Percentiles rank a stretch among this genome's conserved stretches.
Evolutionary conservation across 2,329 filamentous ascomycete genomes (phyloP).

Genomic region (Xylaria polymorpha): DNA sequence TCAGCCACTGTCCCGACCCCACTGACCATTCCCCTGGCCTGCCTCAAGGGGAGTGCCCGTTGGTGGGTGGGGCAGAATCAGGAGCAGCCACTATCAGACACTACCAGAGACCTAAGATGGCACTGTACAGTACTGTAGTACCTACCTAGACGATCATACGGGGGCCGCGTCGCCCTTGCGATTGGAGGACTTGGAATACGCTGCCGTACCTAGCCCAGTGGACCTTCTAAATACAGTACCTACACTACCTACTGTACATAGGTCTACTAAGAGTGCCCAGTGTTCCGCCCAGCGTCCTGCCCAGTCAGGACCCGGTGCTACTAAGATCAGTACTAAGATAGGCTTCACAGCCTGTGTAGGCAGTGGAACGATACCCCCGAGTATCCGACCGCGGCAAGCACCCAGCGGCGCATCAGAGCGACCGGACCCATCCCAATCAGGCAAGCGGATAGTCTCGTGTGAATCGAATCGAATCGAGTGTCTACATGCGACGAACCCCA

Average conservation of each 20-base stretch:
- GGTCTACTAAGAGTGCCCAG: no score
- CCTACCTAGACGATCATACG: background rate
- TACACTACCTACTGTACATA: no score
- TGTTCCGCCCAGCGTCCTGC: no score
- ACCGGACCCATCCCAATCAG: background rate
- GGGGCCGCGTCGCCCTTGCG: background rate
- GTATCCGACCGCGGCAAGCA: constrained; percentile 11
- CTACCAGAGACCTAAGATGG: no score
- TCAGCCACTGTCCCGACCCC: constrained; percentile 27
- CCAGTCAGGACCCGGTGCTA: no score
- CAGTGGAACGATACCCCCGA: constrained; percentile 30
- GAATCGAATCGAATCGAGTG: background rate
- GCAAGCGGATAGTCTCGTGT: background rate
- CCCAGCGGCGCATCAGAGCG: constrained; percentile 1
- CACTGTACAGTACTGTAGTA: background rate
- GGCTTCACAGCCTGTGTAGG: background rate
- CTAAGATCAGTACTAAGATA: background rate
- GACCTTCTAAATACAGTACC: no score
- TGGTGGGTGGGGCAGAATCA: constrained; percentile 32
- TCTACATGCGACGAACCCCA: background rate
- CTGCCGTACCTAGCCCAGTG: background rate
- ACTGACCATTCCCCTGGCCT: constrained; percentile 1
- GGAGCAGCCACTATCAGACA: background rate
- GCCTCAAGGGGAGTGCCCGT: background rate
- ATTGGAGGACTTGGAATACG: background rate